Base-by-base conservation (phyloP, 2,329 filamentous ascomycete species). In the Beauveria caledonica region DNA sequence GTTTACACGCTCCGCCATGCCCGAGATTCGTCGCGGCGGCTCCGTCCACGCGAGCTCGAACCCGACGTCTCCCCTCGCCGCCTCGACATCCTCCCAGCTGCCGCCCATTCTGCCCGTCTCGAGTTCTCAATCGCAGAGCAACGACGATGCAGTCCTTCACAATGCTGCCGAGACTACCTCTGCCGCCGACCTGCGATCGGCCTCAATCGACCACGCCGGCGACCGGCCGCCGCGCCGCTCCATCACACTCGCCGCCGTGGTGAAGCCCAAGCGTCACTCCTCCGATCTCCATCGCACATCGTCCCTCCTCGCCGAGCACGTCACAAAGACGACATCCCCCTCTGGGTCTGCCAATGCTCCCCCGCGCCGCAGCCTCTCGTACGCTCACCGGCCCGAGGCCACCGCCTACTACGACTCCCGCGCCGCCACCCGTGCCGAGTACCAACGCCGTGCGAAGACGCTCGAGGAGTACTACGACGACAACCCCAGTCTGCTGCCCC, bases 381-480 rank as follows among this genome's bases (percentile, higher is more conserved):
- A 75, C 60, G 66, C 68, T 3, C 68, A 69, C 23, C 68, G 73
- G 11, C 11, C 33, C 6, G 67, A 70, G 7, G 72, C 72, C n/a
- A 66, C 67, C 5, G 73, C 68, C 40, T 76, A 75, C 67, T 76
- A 75, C 67, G 73, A 76, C 63, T 76, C 73, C 5, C 69, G 73
- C 36, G 73, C 73, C 39, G 73, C 69, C 15, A 73, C 72, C 3
- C 67, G 66, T 19, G 60, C 64, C 33, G 73, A 76, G 65, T 76
- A 67, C 58, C 66, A 66, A 62, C 69, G 73, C 17, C 68, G 73
- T 23, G 73, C 65, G 13, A 69, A 67, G 51, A 74, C 71, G 3
- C 68, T 76, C 15, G 64, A 74, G 55, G 73, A 75, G 49, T 76
- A 75, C 66, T 76, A 76, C 64, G 70, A 73, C 5, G 71, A 70